These are phyloP conservation scores for Paratinospora sagittata DNA, from an alignment of 164 flowering plant genomes.

Conservation along the genomic window DNA sequence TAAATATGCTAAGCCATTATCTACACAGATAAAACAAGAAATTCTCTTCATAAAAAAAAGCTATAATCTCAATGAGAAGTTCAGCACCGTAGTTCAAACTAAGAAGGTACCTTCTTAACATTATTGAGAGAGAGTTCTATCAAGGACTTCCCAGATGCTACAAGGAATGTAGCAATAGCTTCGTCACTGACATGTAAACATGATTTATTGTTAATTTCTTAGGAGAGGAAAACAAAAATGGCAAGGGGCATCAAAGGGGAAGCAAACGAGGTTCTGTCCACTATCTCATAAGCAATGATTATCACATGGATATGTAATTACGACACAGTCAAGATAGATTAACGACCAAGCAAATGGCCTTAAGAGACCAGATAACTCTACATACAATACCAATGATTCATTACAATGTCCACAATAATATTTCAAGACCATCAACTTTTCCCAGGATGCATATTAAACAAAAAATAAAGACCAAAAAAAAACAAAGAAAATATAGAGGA, in stretches of 20 bases:
- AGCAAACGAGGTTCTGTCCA: not conserved
- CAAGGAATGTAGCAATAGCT: constrained; percentile 80
- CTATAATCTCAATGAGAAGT: not conserved
- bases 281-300: not conserved
- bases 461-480: too few relatives aligned
- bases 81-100: not conserved
- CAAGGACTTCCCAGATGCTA: constrained; percentile 52
- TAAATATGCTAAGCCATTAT: not conserved
- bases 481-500: too few relatives aligned
- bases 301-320: not conserved
- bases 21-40: not conserved
- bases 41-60: not conserved
- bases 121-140: constrained; percentile 67
- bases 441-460: too few relatives aligned
- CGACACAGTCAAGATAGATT: not conserved
- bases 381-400: too few relatives aligned
- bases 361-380: too few relatives aligned
- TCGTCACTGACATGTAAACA: constrained; percentile 60
- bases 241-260: not conserved
- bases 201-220: constrained; percentile 1
- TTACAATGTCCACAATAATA: too few relatives aligned
- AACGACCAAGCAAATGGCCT: too few relatives aligned
- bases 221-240: not conserved
- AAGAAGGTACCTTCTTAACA: constrained; percentile 45
- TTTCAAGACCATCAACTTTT: too few relatives aligned